Conservation (phyloP, 2,329 filamentous ascomycete genomes). For the Pestalotiopsis sp. region DNA sequence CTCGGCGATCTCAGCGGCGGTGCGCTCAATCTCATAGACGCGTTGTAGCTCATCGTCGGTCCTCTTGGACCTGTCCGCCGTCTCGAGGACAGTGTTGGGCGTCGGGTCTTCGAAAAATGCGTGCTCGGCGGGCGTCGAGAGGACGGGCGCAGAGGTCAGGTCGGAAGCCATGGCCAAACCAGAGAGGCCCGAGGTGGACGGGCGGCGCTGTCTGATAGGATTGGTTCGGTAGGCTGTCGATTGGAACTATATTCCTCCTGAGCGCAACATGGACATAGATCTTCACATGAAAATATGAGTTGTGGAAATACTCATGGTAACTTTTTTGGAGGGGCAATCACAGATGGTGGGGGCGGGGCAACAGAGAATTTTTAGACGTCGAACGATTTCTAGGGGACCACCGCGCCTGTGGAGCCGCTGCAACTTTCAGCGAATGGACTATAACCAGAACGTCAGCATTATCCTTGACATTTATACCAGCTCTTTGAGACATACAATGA, state of each 20-base stretch:
- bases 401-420: not conserved
- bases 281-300: not conserved
- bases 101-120: slow-evolving; percentile 55
- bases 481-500: too few species aligned
- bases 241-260: not conserved
- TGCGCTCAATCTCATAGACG: slow-evolving; percentile 85
- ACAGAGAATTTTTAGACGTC: slow-evolving; percentile 7
- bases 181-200: not conserved
- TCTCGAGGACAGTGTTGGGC: slow-evolving; percentile 25
- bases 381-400: slow-evolving; percentile 3
- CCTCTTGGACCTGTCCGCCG: slow-evolving; percentile 32
- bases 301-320: not conserved
- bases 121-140: slow-evolving; percentile 66
- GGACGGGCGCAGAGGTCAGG: slow-evolving; percentile 58
- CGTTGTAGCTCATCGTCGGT: slow-evolving; percentile 71
- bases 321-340: slow-evolving; percentile 7
- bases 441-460: not conserved
- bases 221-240: not conserved
- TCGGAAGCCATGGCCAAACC: slow-evolving; percentile 28
- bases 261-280: not conserved
- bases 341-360: slow-evolving; percentile 7
- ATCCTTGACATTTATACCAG: not conserved
- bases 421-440: not conserved
- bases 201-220: not conserved
- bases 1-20: slow-evolving; percentile 72